Conservation (phyloP, 257 asterid species). For the Jaltomata sinuosa region DNA sequence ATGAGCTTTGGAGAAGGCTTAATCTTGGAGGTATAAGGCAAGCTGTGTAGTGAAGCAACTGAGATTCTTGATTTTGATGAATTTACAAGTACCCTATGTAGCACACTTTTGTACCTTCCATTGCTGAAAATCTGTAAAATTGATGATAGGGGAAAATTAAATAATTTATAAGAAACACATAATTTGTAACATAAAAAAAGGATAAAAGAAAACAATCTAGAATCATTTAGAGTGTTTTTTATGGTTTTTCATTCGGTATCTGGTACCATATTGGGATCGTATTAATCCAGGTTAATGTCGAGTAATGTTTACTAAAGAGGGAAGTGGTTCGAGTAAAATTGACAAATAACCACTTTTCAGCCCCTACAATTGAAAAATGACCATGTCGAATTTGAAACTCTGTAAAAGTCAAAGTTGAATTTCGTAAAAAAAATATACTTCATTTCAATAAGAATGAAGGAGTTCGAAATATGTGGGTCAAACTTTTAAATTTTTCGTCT, state of each 20-base stretch:
- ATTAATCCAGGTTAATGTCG: accelerated
- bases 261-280: accelerated
- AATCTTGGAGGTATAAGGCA: slow-evolving; percentile 8
- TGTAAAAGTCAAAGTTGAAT: no score
- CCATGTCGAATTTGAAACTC: not conserved
- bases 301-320: not conserved
- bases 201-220: not conserved
- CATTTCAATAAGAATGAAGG: not conserved
- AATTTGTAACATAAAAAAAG: not conserved
- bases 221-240: not conserved
- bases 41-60: slow-evolving; percentile 29
- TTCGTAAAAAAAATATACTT: no score
- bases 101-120: slow-evolving; percentile 32
- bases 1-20: slow-evolving; percentile 20
- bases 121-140: slow-evolving; percentile 30
- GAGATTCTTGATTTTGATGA: slow-evolving; percentile 20
- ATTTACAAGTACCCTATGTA: slow-evolving; percentile 30
- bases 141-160: not conserved
- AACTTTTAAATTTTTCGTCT: not conserved
- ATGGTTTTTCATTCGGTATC: accelerated
- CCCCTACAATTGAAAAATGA: not conserved
- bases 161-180: not conserved
- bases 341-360: not conserved
- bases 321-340: not conserved
- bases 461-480: not conserved